Percentiles rank a stretch among this genome's conserved stretches.
Conservation (phyloP, 192 early-diverging fungal genomes). For the Backusella westeae region DNA sequence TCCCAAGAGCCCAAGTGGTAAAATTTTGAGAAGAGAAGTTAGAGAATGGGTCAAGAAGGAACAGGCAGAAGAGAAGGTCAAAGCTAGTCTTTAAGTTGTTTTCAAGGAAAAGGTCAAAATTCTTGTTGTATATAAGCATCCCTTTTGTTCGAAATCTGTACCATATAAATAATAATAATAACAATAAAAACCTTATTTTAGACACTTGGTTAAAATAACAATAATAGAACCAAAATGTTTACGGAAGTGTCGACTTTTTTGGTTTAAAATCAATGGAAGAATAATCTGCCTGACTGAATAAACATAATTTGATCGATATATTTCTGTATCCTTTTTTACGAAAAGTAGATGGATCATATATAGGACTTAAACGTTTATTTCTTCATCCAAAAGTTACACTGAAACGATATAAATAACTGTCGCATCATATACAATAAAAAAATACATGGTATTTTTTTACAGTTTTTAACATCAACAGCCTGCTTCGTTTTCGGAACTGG, state of each 20-base stretch:
- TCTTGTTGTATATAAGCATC: background rate
- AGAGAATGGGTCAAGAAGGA: conserved; percentile 37
- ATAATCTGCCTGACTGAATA: background rate
- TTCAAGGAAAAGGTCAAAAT: background rate
- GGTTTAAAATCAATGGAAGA: background rate
- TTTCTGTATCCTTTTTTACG: background rate
- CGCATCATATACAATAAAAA: background rate
- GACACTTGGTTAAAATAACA: background rate
- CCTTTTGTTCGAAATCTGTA: background rate
- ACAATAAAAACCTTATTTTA: background rate
- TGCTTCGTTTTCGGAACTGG: background rate
- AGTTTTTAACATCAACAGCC: background rate
- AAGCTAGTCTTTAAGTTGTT: background rate
- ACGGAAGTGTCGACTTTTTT: background rate
- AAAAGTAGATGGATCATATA: background rate
- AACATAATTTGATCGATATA: background rate
- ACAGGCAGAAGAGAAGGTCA: background rate
- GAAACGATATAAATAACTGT: background rate
- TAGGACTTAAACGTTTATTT: background rate
- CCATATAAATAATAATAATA: background rate
- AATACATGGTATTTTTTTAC: background rate
- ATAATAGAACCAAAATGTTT: background rate
- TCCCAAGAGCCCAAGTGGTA: conserved; percentile 80
- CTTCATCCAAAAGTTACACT: background rate
- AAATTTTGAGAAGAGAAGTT: conserved; percentile 80